Base-by-base conservation (phyloP, 345 rosid genomes). In the Theobroma cacao region DNA sequence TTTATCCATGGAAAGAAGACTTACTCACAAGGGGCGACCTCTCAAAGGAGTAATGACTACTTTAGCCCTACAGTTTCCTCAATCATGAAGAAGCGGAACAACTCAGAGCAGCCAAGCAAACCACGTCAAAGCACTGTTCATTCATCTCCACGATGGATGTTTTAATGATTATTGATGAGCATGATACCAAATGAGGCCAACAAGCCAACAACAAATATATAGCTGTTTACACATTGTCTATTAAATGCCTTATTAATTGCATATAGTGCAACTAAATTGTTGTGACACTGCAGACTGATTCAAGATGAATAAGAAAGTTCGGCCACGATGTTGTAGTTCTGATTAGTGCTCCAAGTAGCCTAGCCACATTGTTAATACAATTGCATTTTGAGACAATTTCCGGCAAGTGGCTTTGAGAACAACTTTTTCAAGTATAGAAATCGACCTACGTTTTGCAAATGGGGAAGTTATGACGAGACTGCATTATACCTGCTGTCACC, bases 11-110 rank as follows among this genome's bases (percentile, higher is more conserved):
- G 95, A 75, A 91, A 89, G 77, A 91, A 89, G 68, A 77, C 89
- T 80, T 83, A 89, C 68, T 91, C 98, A 28, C 98, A 86, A 75
- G 98, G 91, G 18, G 93, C 91, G 10, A 90, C 89, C 64, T 91
- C 95, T n/a, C 97, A 93, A 40, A 88, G 98, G 88, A 96, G 98
- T 77, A 91, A 91, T 64, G 98, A 93, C 90, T 93, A 87, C 88
- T 94, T 74, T 83, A 90, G 91, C 83, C 99, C 97, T 15, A 96
- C 98, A 0, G 94, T 93, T 33, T 90, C 99, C 52, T 95, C 99
- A 0, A 91, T 90, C 81, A 93, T 91, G 98, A 95, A 95, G 87
- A 93, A 93, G 61, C 85, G 91, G 56, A 90, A 76, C 77, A 85
- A 86, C 81, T 73, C 86, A 4, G 95, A 90, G 80, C 87, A 86